Evolutionary conservation across 106 monocot genomes (phyloP), one percentile per base, ranked within the genome.

Genomic region (Vanilla planifolia): DNA sequence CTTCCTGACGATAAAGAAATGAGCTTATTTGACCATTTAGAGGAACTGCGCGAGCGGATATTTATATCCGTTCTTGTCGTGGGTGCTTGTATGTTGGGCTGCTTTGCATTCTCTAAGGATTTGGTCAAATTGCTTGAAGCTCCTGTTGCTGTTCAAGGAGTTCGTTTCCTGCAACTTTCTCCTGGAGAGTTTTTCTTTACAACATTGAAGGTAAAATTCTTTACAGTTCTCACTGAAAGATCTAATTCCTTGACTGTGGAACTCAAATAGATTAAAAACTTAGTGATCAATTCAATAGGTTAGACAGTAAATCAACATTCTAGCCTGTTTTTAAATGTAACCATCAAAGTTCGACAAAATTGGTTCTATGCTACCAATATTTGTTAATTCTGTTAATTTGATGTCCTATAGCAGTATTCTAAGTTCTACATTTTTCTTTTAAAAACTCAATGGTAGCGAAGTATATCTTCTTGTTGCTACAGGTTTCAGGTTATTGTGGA

Each of bases 101-200:
- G 93, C 33, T 94, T 94, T 70, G 72, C 72, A 52, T 89, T 85
- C 43, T 94, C 93, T 0, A 94, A 89, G 62, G 85, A 89, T 53
- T 63, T 94, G 48, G 73, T 94, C 64, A 13, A 69, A 10, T 47
- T 94, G 23, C 80, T 94, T 45, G 93, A 94, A 62, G 85, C 85
- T 34, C 93, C 93, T 51, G 93, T 94, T 44, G 73, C 70, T 52
- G 30, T 37, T 58, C 93, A 94, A 47, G 93, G 93, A 47, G 93
- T 94, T 33, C 64, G 83, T n/a, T 94, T 94, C 71, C 72, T 94
- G 51, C 93, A 94, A 51, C 77, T 94, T 4, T 94, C 93, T 26
- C 93, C 93, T 33, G 93, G 93, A 10, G 93, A 94, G 33, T 94
- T 94, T 64, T 94, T 94, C 75, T 94, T 94, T 66, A 94, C 93